Percentiles rank a stretch among this genome's conserved stretches.
Conservation (phyloP, 768 basidiomycete species). For the Termitomyces sp. region DNA sequence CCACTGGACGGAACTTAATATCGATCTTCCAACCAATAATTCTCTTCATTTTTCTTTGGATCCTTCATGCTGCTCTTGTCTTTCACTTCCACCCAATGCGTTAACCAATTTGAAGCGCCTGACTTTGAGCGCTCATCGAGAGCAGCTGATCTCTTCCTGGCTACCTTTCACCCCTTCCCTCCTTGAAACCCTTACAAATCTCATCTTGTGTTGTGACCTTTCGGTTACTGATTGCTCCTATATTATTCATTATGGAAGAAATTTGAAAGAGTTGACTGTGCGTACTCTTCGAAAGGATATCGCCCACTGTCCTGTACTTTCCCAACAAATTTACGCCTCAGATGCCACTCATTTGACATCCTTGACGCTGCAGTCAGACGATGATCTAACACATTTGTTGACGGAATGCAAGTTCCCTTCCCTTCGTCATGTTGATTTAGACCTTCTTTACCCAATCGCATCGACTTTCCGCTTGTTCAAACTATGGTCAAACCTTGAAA, state of each 20-base stretch:
- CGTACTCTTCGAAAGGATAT: not conserved
- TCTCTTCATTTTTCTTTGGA: not conserved
- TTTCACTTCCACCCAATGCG: not conserved
- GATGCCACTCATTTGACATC: not conserved
- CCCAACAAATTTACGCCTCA: not conserved
- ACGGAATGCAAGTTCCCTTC: not conserved
- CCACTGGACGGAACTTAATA: not conserved
- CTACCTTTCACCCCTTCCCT: slow-evolving; percentile 5
- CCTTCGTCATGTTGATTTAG: not conserved
- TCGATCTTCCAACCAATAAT: not conserved
- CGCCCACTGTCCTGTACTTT: not conserved
- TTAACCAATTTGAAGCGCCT: slow-evolving; percentile 1
- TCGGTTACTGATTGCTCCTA: not conserved
- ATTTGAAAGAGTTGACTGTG: not conserved
- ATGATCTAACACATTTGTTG: not conserved
- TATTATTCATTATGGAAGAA: not conserved
- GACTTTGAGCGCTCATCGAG: slow-evolving; percentile 3
- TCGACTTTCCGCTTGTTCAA: not conserved
- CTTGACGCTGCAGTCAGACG: not conserved
- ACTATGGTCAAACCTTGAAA: not conserved
- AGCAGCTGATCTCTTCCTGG: slow-evolving; percentile 6
- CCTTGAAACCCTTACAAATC: slow-evolving; percentile 2
- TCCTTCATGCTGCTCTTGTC: not conserved
- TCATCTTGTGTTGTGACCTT: not conserved
- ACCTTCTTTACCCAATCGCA: not conserved